These are phyloP conservation scores for Aspergillus carlsbadensis DNA, from an alignment of 495 filamentous ascomycete species.

Conservation along the genomic window DNA sequence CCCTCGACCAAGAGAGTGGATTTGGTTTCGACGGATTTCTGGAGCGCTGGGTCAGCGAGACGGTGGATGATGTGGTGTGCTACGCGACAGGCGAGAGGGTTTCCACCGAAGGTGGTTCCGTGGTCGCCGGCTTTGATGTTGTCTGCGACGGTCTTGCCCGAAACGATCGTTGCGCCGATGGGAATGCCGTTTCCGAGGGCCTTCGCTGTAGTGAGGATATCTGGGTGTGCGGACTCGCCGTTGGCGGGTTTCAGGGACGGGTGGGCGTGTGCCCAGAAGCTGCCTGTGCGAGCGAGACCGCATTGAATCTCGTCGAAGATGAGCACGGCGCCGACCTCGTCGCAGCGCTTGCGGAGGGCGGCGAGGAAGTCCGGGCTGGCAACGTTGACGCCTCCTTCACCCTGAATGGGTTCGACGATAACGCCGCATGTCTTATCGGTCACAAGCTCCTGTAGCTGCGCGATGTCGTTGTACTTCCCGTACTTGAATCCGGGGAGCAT, in stretches of 20 bases:
- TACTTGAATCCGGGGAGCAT: slow-evolving; percentile 94
- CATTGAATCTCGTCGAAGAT: slow-evolving; percentile 98
- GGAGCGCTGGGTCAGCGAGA: slow-evolving; percentile 63
- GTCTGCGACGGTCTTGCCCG: slow-evolving; percentile 67
- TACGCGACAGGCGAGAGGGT: slow-evolving; percentile 81
- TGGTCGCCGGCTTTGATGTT: slow-evolving; percentile 91
- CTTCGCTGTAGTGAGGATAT: slow-evolving; percentile 92
- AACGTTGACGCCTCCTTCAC: slow-evolving; percentile 88
- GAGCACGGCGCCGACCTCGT: slow-evolving; percentile 82
- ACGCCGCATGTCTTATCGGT: slow-evolving; percentile 88
- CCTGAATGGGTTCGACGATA: slow-evolving; percentile 97
- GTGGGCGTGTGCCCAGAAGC: slow-evolving; percentile 84
- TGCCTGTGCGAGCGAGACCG: slow-evolving; percentile 81
- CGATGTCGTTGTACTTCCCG: slow-evolving; percentile 80
- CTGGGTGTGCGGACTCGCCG: slow-evolving; percentile 74
- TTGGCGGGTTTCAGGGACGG: slow-evolving; percentile 47
- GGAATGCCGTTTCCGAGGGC: slow-evolving; percentile 96
- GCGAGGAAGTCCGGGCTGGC: slow-evolving; percentile 78
- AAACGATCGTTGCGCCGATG: slow-evolving; percentile 86
- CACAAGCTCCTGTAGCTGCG: slow-evolving; percentile 65
- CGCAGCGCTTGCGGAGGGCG: slow-evolving; percentile 75
- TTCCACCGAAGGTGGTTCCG: slow-evolving; percentile 95
- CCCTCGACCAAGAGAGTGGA: slow-evolving; percentile 60
- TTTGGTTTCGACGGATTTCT: slow-evolving; percentile 62
- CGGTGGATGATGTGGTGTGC: slow-evolving; percentile 81